Base-by-base conservation (phyloP, 2,329 filamentous ascomycete species). In the Cytospora leucostoma region DNA sequence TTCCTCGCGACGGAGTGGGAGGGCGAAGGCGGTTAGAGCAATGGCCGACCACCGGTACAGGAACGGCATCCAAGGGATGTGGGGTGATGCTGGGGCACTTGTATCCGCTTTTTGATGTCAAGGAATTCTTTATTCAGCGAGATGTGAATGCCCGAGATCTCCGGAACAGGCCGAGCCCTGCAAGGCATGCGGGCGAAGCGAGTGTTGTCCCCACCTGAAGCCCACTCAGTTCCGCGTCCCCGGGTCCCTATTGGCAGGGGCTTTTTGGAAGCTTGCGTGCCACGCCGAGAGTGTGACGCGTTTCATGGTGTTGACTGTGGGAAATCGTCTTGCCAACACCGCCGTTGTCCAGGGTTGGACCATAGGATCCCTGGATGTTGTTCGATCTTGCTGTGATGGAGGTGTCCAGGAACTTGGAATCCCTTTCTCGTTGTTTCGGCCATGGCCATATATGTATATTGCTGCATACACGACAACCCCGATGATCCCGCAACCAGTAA, bases 61-160 rank as follows among this genome's bases (percentile, higher is more conserved):
- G n/a, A n/a, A n/a, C 27, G 27, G 27, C 27, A 27, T 27, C 27
- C 27, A 27, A 27, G 56, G 33, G 34, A 58, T 58, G 56, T 58
- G 56, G 47, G 56, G 34, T 8, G 10, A 19, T n/a, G 56, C 38
- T 33, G 47, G 21, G 4, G 6, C 49, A 44, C 44, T 44, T 11
- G 56, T 38, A n/a, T 49, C 56, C 56, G 56, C 56, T 33, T 59
- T 40, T 51, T 59, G 38, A 59, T 47, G 13, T 51, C 51, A 59
- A 33, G 47, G 27, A 27, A n/a, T 51, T 38, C n/a, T 7, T 21
- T 8, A 17, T 7, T 35, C 34, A 33, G 15, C 44, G 47, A 19
- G 38, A 59, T 40, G 21, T 59, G 50, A 38, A 35, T 34, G 19
- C 19, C 56, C 56, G 56, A 59, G 34, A 59, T 59, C 56, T 59